Percentiles rank a stretch among this genome's conserved stretches.
Conservation (phyloP, 768 basidiomycete genomes). For the Boletellus emodensis region DNA sequence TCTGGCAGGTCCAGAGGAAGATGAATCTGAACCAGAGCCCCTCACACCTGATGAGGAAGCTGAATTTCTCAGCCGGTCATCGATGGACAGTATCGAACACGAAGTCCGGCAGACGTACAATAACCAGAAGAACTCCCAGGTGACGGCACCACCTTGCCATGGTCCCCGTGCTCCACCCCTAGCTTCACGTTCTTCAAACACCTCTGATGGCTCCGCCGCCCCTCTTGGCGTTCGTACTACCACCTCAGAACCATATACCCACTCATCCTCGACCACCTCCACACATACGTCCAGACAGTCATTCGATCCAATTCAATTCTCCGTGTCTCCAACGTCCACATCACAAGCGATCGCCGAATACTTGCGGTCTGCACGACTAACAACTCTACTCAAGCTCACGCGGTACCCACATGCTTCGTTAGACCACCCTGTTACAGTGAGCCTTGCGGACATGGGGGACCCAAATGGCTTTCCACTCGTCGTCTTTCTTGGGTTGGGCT, state of each 20-base stretch:
- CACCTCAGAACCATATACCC: slow-evolving; percentile 52
- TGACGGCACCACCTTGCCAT: slow-evolving; percentile 38
- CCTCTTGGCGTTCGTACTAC: slow-evolving; percentile 15
- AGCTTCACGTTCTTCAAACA: slow-evolving; percentile 37
- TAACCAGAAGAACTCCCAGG: slow-evolving; percentile 42
- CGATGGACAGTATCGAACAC: slow-evolving; percentile 82
- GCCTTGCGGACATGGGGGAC: slow-evolving; percentile 89
- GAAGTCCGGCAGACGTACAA: slow-evolving; percentile 72
- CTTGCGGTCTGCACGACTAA: slow-evolving; percentile 81
- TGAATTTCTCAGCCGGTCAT: slow-evolving; percentile 73
- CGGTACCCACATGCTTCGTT: slow-evolving; percentile 76
- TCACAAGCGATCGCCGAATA: slow-evolving; percentile 82
- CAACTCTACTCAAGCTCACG: slow-evolving; percentile 74
- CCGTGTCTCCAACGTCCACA: slow-evolving; percentile 48
- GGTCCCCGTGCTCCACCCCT: slow-evolving; percentile 35
- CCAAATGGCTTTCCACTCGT: slow-evolving; percentile 84
- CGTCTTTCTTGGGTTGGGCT: slow-evolving; percentile 90
- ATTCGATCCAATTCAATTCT: slow-evolving; percentile 26
- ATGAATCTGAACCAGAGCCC: slow-evolving; percentile 48
- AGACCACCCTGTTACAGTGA: slow-evolving; percentile 74
- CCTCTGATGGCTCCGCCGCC: slow-evolving; percentile 56
- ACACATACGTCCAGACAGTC: slow-evolving; percentile 21
- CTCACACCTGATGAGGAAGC: slow-evolving; percentile 53
- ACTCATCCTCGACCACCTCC: slow-evolving; percentile 41
- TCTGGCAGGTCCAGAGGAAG: slow-evolving; percentile 45